A percentile compares a stretch with the other conserved stretches of the same genome.
These are phyloP conservation scores for Nephelium lappaceum DNA, from an alignment of 345 rosid genomes.

Conservation along the genomic window DNA sequence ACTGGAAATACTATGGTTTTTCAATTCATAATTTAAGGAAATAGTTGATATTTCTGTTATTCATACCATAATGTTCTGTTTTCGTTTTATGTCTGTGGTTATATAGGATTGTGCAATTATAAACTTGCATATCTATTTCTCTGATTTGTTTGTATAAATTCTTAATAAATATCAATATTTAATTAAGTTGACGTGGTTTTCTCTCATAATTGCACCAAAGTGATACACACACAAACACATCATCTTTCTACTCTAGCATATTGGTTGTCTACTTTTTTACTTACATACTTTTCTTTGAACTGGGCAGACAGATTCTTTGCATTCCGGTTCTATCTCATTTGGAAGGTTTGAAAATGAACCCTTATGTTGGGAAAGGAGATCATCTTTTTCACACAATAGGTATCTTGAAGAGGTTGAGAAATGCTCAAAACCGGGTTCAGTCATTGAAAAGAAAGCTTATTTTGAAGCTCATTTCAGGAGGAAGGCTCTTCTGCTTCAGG, in stretches of 20 bases:
- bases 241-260: background rate
- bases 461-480: slow-evolving; percentile 92
- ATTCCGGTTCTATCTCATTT: slow-evolving; percentile 87
- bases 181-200: background rate
- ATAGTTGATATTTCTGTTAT: background rate
- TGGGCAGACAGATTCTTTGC: slow-evolving; percentile 63
- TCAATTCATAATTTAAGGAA: background rate
- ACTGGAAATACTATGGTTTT: background rate
- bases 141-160: background rate
- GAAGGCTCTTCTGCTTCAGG: slow-evolving; percentile 56
- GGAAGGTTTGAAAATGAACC: slow-evolving; percentile 88
- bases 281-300: slow-evolving; percentile 17
- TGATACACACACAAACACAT: background rate
- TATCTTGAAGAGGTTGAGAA: slow-evolving; percentile 95
- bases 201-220: background rate
- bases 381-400: slow-evolving; percentile 84
- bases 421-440: slow-evolving; percentile 84
- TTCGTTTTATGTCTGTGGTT: background rate
- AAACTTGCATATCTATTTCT: background rate
- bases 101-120: background rate
- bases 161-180: no score
- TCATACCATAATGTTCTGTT: background rate
- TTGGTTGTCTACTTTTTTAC: background rate
- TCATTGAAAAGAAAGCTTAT: slow-evolving; percentile 76
- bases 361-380: slow-evolving; percentile 82